phyloP scores from a whole-genome alignment of 768 basidiomycete species.

The Russula sp. region DNA sequence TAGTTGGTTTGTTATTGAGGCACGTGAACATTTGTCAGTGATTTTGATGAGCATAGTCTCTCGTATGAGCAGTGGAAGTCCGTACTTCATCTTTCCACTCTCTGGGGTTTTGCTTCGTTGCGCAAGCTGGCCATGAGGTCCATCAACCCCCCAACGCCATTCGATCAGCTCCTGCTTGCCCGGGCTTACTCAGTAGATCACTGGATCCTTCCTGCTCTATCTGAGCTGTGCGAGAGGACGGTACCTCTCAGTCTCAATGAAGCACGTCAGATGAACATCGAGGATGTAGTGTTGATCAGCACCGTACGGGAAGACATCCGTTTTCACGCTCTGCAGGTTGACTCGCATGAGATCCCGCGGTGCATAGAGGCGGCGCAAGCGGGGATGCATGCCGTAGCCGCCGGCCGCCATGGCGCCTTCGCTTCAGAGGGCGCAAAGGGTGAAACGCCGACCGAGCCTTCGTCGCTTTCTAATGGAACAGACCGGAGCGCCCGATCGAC shows the following conservation, averaged over 20 bases:
- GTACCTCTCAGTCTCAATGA: constrained; percentile 24
- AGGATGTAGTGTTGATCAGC: constrained; percentile 24
- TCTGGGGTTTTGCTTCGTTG: constrained; percentile 29
- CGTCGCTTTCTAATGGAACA: constrained; percentile 5
- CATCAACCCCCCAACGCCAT: constrained; percentile 26
- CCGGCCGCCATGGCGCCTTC: neutral
- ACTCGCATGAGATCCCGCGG: constrained; percentile 10
- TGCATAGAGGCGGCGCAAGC: constrained; percentile 18
- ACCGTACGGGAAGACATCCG: constrained; percentile 29
- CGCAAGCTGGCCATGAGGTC: constrained; percentile 27
- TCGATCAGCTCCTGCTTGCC: constrained; percentile 27
- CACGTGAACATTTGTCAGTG: neutral
- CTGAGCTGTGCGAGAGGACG: constrained; percentile 26
- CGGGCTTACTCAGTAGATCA: constrained; percentile 24
- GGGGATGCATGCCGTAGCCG: constrained; percentile 13
- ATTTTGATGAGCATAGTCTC: constrained; percentile 21
- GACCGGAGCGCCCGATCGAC: constrained; percentile 2
- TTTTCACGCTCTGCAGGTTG: constrained; percentile 10
- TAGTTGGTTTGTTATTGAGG: neutral
- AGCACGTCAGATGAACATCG: constrained; percentile 22
- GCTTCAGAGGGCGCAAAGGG: neutral
- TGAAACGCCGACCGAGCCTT: neutral
- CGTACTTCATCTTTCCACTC: constrained; percentile 27
- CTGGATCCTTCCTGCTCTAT: constrained; percentile 23
- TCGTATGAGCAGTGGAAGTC: constrained; percentile 30